These are phyloP conservation scores for Alopecurus myosuroides DNA, from an alignment of 176 grass and related monocot genomes.

Conservation along the genomic window DNA sequence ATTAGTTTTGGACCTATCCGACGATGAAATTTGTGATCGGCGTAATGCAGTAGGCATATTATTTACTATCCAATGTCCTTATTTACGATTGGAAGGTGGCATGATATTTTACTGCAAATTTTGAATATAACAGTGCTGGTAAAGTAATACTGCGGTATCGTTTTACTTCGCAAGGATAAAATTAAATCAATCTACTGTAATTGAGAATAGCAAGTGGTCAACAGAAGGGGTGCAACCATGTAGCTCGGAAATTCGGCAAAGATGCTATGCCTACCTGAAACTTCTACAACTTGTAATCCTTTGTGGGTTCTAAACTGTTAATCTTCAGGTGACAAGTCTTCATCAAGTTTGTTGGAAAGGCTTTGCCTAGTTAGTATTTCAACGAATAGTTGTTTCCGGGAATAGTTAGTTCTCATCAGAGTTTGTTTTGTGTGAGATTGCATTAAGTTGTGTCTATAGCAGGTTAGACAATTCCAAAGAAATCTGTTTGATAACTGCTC, in stretches of 20 bases:
- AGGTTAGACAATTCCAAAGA: not conserved
- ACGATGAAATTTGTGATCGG: not conserved
- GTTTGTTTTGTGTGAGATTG: not conserved
- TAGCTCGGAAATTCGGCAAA: not conserved
- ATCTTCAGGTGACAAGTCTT: not conserved
- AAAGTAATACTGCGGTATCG: no score
- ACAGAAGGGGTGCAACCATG: not conserved
- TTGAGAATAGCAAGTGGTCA: not conserved
- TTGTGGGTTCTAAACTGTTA: not conserved
- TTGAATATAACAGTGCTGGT: no score
- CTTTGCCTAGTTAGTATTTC: not conserved
- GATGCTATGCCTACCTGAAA: not conserved
- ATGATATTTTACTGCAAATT: not conserved
- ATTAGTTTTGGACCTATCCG: not conserved
- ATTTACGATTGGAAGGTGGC: not conserved
- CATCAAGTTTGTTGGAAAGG: not conserved
- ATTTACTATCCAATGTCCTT: not conserved
- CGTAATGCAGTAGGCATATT: not conserved
- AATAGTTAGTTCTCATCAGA: not conserved
- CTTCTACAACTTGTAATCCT: not conserved
- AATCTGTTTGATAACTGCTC: not conserved
- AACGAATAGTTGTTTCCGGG: not conserved
- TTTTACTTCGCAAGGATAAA: not conserved
- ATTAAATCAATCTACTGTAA: not conserved
- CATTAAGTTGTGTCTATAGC: not conserved